Base-by-base conservation (phyloP, 371 early-diverging fungal species). In the Mucor circinelloides region DNA sequence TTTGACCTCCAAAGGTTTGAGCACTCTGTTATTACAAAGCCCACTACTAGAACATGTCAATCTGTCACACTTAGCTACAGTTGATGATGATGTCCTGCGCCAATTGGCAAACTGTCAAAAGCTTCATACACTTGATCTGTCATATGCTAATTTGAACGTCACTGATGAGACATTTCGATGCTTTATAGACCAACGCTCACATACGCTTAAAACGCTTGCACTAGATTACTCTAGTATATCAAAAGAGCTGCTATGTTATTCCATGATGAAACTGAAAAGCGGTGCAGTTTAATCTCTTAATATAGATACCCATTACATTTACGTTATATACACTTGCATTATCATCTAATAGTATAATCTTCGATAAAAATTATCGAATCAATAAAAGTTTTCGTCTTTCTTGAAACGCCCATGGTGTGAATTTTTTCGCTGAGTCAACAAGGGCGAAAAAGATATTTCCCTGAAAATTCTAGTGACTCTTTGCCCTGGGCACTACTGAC, bases 191-290 rank as follows among this genome's bases (percentile, higher is more conserved):
- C 36, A 58, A 31, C 48, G 52, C 15, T 50, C 32, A 13, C 21
- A 50, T 21, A 66, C 57, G 7, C 38, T 70, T 17, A 55, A 63
- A 32, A 38, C 38, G 15, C 27, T 66, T n/a, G 28, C 46, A 28
- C 34, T 70, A 6, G 63, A 68, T 34, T 34, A 28, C 12, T n/a
- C 44, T 5, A 63, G 38, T 25, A 42, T 62, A 10, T 58, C 71
- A 17, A 25, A 42, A 8, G 62, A 61, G 17, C 6, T 62, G 2
- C 25, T 61, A 7, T 27, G 42, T 17, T 61, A 44, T 42, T 57
- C 60, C 13, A 67, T 52, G 13, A 67, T 40, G 13, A 60, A 67
- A 48, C 46, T 71, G 44, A 71, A 67, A 60, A 63, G 46, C 48
- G 60, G 56, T 9, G 28, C 55, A 21, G 27, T 71, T 55, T 71